These are phyloP conservation scores for Erodium moschatum DNA, from an alignment of 441 rosid species.

Conservation along the genomic window DNA sequence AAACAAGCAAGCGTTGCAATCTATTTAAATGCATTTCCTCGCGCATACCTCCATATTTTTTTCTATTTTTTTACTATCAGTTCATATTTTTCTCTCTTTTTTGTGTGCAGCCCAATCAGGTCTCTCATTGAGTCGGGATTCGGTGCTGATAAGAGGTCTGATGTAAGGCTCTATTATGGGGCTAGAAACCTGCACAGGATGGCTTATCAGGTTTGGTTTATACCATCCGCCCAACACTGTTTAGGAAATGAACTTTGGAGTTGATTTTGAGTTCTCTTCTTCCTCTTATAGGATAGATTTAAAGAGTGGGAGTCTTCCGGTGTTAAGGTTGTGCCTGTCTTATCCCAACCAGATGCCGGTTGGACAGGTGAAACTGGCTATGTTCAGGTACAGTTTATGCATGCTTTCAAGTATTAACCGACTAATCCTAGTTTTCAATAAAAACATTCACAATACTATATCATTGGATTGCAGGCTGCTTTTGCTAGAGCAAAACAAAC, in stretches of 20 bases:
- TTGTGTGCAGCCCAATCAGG: slow-evolving; percentile 69
- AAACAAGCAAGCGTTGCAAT: not conserved
- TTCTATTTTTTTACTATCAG: too few species aligned
- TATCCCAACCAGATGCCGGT: slow-evolving; percentile 69
- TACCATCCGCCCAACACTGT: not conserved
- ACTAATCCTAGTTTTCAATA: not conserved
- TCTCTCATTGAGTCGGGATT: slow-evolving; percentile 87
- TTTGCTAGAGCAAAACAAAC: slow-evolving; percentile 59
- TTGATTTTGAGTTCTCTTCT: slow-evolving; percentile 11
- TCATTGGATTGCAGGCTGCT: slow-evolving; percentile 53
- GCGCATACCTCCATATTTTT: too few species aligned
- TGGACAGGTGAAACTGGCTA: slow-evolving; percentile 86
- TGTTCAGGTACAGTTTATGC: slow-evolving; percentile 53
- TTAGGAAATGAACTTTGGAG: not conserved
- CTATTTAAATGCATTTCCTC: not conserved
- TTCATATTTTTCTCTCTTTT: not conserved
- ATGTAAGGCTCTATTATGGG: slow-evolving; percentile 86
- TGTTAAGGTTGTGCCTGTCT: slow-evolving; percentile 66
- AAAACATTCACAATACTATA: slow-evolving; percentile 6
- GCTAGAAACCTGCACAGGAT: slow-evolving; percentile 82
- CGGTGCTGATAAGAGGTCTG: slow-evolving; percentile 59
- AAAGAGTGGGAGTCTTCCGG: slow-evolving; percentile 90
- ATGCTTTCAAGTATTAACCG: not conserved
- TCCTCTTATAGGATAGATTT: slow-evolving; percentile 59
- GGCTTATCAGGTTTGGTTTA: slow-evolving; percentile 81